Conservation (phyloP, 306 rosid species). For the Prunus kanzakura region DNA sequence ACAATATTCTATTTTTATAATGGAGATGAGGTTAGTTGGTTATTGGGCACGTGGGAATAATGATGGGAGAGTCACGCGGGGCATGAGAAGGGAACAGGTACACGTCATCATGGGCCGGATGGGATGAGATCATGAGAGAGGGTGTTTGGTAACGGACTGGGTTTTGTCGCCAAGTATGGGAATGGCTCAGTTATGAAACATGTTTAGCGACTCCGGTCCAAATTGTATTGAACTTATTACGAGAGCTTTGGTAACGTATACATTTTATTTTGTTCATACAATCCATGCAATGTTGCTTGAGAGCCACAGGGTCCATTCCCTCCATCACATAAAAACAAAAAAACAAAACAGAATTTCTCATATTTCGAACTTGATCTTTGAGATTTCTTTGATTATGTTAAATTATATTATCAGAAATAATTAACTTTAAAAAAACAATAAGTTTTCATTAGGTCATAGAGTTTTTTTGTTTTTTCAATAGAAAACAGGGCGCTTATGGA, state of each 20-base stretch:
- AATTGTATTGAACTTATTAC: not conserved
- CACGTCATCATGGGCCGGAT: slow-evolving; percentile 17
- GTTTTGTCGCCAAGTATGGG: slow-evolving; percentile 16
- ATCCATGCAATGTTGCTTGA: not conserved
- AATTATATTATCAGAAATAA: too few species aligned
- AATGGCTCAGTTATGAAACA: not conserved
- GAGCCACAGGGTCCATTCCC: not conserved
- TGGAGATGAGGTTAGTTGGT: slow-evolving; percentile 13
- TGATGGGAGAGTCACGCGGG: slow-evolving; percentile 18
- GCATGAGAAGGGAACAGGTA: slow-evolving; percentile 19
- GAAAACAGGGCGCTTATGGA: too few species aligned
- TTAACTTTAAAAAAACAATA: too few species aligned
- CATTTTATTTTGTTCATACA: not conserved
- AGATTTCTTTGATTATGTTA: too few species aligned
- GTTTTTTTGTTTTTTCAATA: too few species aligned
- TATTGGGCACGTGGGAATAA: slow-evolving; percentile 35
- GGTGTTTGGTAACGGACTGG: slow-evolving; percentile 24
- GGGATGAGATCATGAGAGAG: not conserved
- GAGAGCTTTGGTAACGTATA: slow-evolving; percentile 7
- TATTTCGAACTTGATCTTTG: too few species aligned
- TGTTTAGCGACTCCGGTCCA: slow-evolving; percentile 2
- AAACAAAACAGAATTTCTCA: not conserved
- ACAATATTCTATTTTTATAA: not conserved
- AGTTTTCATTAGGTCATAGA: too few species aligned
- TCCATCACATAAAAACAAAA: not conserved